These are phyloP conservation scores for Tulasnella sp. DNA, from an alignment of 768 basidiomycete species.

Conservation along the genomic window DNA sequence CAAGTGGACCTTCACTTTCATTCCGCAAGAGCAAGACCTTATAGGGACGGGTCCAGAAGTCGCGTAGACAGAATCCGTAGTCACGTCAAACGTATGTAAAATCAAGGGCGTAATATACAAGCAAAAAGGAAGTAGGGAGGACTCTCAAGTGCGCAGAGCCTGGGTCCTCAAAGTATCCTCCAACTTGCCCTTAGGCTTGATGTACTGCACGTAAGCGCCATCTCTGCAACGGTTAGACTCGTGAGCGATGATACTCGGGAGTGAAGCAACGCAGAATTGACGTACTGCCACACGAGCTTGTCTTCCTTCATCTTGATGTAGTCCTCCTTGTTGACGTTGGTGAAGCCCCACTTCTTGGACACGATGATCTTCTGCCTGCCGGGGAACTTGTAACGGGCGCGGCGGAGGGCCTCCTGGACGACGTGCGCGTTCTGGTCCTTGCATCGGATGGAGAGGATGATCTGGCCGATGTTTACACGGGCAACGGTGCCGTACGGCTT, in stretches of 20 bases:
- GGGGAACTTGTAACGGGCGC: conserved; percentile 99
- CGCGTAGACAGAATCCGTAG: not conserved
- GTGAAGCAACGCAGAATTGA: conserved; percentile 20
- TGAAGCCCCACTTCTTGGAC: conserved; percentile 99
- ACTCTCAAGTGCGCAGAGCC: conserved; percentile 55
- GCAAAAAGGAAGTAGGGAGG: not conserved
- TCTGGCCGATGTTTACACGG: conserved; percentile 94
- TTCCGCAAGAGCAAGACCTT: not conserved
- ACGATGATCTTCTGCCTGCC: conserved; percentile 95
- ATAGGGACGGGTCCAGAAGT: not conserved
- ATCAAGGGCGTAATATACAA: not conserved
- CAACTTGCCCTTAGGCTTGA: conserved; percentile 76
- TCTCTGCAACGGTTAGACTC: conserved; percentile 39
- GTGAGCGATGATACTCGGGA: not conserved
- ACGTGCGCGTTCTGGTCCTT: conserved; percentile 80
- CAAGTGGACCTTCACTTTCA: not conserved
- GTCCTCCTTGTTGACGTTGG: conserved; percentile 80
- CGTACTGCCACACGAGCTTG: conserved; percentile 79
- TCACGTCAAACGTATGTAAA: not conserved
- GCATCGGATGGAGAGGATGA: conserved; percentile 84
- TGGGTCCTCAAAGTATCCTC: conserved; percentile 78
- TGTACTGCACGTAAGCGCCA: conserved; percentile 91
- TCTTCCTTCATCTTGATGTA: conserved; percentile 82
- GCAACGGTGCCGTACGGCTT: conserved; percentile 96
- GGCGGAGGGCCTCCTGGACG: conserved; percentile 93